Conservation (phyloP, 176 grass and related monocot genomes). For the Oryza meridionalis region DNA sequence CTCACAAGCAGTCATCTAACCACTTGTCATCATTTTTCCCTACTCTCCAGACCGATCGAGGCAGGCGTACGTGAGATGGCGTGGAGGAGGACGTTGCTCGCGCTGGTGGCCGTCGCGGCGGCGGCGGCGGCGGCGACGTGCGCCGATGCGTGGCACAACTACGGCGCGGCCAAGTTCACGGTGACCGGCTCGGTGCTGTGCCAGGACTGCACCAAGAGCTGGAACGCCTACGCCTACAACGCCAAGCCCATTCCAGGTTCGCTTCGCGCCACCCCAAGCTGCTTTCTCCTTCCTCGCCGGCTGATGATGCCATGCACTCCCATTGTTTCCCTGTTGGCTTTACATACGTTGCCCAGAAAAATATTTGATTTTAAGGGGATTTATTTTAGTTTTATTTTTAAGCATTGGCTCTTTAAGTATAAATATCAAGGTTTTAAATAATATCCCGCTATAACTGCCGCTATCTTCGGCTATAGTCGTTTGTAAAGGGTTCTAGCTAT, state of each 20-base stretch:
- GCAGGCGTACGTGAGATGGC: slow-evolving; percentile 13
- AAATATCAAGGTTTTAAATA: too few species aligned
- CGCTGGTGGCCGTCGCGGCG: slow-evolving; percentile 21
- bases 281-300: not conserved
- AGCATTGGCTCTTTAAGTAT: too few species aligned
- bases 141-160: slow-evolving; percentile 1
- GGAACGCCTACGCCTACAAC: slow-evolving; percentile 67
- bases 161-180: slow-evolving; percentile 49
- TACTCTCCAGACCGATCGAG: too few species aligned
- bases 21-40: too few species aligned
- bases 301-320: too few species aligned
- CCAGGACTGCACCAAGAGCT: slow-evolving; percentile 90
- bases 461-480: too few species aligned
- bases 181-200: slow-evolving; percentile 67
- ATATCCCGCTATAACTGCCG: too few species aligned
- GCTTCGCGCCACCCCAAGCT: not conserved
- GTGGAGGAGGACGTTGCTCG: slow-evolving; percentile 23
- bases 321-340: too few species aligned
- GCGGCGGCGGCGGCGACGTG: slow-evolving; percentile 7
- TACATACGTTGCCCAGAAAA: too few species aligned
- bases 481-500: too few species aligned
- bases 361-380: too few species aligned
- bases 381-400: too few species aligned
- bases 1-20: not conserved
- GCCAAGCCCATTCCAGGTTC: slow-evolving; percentile 58